Percentiles rank a stretch among this genome's conserved stretches.
Conservation (phyloP, 2,329 filamentous ascomycete genomes). For the Colletotrichum sp. region DNA sequence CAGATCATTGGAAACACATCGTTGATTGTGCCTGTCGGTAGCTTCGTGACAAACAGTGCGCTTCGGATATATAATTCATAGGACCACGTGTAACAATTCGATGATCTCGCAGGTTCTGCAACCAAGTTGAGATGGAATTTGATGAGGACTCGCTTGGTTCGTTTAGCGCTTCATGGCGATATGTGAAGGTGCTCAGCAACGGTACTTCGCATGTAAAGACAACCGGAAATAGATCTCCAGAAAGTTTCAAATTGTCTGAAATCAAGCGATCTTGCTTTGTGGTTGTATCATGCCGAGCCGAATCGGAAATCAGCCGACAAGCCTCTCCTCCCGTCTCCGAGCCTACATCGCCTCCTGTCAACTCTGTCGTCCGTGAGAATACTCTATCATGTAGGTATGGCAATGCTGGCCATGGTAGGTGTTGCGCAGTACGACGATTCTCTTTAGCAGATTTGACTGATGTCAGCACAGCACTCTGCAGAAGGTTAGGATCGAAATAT, state of each 20-base stretch:
- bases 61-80: rapidly evolving
- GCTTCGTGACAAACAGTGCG: rapidly evolving
- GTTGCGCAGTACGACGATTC: rapidly evolving
- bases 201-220: neutral
- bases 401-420: neutral
- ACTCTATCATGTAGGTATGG: rapidly evolving
- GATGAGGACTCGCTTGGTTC: neutral
- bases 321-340: neutral
- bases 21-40: neutral
- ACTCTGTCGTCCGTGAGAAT: neutral
- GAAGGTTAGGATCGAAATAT: rapidly evolving
- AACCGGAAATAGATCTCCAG: neutral
- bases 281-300: neutral
- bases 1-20: rapidly evolving
- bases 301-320: neutral
- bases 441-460: neutral
- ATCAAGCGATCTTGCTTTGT: neutral
- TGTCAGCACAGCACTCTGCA: neutral
- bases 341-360: neutral
- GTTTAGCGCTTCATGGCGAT: neutral
- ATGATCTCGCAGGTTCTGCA: neutral
- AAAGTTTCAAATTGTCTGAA: rapidly evolving
- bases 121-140: rapidly evolving
- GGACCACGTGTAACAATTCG: neutral
- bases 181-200: neutral